phyloP scores from a whole-genome alignment of 1,284 basidiomycete genomes.

The Fomitopsis betulina region DNA sequence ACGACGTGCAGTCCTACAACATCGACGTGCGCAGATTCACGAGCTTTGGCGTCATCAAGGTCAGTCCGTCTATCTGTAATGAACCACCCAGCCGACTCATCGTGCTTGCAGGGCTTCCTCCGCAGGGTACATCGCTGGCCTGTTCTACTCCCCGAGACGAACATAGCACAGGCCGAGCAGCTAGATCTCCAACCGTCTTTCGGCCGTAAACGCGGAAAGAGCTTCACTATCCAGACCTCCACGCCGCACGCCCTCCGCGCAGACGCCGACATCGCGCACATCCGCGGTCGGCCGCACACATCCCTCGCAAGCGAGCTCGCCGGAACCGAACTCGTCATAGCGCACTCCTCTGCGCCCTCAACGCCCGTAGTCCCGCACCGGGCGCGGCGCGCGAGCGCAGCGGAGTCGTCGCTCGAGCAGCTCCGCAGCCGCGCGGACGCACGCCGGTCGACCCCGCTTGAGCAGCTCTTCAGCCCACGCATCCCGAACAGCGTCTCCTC shows the following conservation, averaged over 20 bases:
- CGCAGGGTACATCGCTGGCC: conserved; percentile 93
- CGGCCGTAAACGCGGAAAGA: conserved; percentile 20
- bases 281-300: conserved; percentile 19
- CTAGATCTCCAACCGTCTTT: conserved; percentile 11
- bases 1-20: conserved; percentile 67
- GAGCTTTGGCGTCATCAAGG: conserved; percentile 99
- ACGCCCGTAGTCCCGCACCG: conserved; percentile 11
- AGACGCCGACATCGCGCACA: conserved; percentile 11
- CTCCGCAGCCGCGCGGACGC: conserved; percentile 17
- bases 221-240: conserved; percentile 9
- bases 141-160: conserved; percentile 43
- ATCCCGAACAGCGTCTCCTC: background rate
- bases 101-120: conserved; percentile 70
- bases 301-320: conserved; percentile 21
- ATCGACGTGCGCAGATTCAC: conserved; percentile 93
- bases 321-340: conserved; percentile 16
- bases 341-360: conserved; percentile 3
- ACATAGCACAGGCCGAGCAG: conserved; percentile 7
- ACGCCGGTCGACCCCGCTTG: background rate
- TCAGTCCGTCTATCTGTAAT: conserved; percentile 17
- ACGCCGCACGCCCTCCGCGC: conserved; percentile 4
- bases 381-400: conserved; percentile 26
- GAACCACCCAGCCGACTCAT: background rate
- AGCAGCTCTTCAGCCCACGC: background rate
- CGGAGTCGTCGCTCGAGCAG: conserved; percentile 32